Percentiles rank a stretch among this genome's conserved stretches.
These are phyloP conservation scores for Crucihimalaya himalaica DNA, from an alignment of 345 rosid species.

Conservation along the genomic window DNA sequence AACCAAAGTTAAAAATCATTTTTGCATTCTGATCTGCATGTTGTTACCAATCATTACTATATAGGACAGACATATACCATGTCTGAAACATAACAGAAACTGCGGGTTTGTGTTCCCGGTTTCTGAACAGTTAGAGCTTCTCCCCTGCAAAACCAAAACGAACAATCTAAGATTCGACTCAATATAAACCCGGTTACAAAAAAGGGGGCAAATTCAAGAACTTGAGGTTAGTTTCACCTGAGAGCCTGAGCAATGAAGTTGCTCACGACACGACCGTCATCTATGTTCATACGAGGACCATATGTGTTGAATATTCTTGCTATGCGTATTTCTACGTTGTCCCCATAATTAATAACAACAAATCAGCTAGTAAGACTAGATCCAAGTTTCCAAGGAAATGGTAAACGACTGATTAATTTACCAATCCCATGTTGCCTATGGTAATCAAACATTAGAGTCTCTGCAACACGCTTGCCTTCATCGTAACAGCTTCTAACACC, in stretches of 20 bases:
- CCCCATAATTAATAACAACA: neutral
- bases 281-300: slow-evolving; percentile 96
- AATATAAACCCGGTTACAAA: neutral
- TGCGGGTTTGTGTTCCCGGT: slow-evolving; percentile 96
- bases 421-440: slow-evolving; percentile 95
- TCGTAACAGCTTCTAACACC: slow-evolving; percentile 97
- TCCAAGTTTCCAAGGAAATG: neutral
- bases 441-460: slow-evolving; percentile 94
- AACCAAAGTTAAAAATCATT: neutral
- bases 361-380: neutral
- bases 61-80: slow-evolving; percentile 54
- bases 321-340: slow-evolving; percentile 65
- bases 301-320: slow-evolving; percentile 96
- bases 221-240: slow-evolving; percentile 48
- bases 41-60: neutral
- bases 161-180: neutral
- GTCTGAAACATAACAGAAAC: slow-evolving; percentile 95
- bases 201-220: slow-evolving; percentile 1
- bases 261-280: slow-evolving; percentile 97
- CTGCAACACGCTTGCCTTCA: slow-evolving; percentile 94
- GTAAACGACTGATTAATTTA: slow-evolving; percentile 13
- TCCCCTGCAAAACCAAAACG: slow-evolving; percentile 48
- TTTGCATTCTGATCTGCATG: too few species aligned
- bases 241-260: slow-evolving; percentile 96
- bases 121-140: slow-evolving; percentile 90